phyloP scores from a whole-genome alignment of 257 asterid genomes.

The Solanum appendiculatum region DNA sequence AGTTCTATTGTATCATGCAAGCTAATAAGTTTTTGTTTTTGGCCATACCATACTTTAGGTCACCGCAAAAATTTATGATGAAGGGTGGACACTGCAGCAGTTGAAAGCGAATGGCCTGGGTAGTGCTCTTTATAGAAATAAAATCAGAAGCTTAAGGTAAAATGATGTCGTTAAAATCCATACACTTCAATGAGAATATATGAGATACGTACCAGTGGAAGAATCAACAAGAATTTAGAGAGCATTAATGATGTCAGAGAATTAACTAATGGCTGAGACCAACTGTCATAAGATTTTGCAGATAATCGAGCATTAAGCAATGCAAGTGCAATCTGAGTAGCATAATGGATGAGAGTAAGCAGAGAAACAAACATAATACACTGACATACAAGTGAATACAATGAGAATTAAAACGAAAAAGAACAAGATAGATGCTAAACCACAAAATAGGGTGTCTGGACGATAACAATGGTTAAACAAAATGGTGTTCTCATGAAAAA shows the following conservation, averaged over 20 bases:
- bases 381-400: neutral
- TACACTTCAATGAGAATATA: neutral
- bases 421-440: neutral
- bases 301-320: constrained; percentile 88
- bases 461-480: neutral
- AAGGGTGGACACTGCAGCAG: constrained; percentile 79
- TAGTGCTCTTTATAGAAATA: constrained; percentile 45
- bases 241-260: constrained; percentile 65
- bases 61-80: constrained; percentile 67
- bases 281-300: constrained; percentile 43
- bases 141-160: neutral
- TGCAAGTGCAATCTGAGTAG: constrained; percentile 52
- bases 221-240: constrained; percentile 73
- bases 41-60: constrained; percentile 73
- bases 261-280: constrained; percentile 56
- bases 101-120: constrained; percentile 75
- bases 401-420: neutral
- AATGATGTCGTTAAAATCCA: neutral
- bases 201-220: constrained; percentile 59
- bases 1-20: neutral
- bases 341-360: neutral
- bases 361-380: neutral
- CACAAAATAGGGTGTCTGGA: neutral
- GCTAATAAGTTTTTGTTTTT: neutral
- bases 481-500: neutral